Percentiles rank a stretch among this genome's conserved stretches.
phyloP scores from a whole-genome alignment of 2,329 filamentous ascomycete genomes.

The Amesomyces nigricolor region DNA sequence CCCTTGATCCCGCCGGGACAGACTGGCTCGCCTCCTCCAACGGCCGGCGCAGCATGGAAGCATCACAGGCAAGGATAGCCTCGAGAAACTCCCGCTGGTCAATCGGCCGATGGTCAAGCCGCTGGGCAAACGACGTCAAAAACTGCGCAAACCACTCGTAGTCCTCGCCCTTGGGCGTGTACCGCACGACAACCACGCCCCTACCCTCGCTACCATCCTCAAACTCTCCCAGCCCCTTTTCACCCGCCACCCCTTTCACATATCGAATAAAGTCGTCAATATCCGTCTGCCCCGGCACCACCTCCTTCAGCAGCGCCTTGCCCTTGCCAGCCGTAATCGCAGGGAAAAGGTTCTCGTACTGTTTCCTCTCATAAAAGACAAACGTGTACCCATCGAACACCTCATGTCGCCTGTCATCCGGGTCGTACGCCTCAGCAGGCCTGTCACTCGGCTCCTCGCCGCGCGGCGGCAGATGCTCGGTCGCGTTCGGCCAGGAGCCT shows the following conservation, averaged over 20 bases:
- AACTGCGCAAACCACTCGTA: conserved; percentile 65
- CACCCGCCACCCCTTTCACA: conserved; percentile 67
- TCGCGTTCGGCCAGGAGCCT: conserved; percentile 68
- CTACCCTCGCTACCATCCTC: conserved; percentile 58
- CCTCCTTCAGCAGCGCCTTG: conserved; percentile 66
- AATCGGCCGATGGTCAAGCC: conserved; percentile 74
- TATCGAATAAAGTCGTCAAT: conserved; percentile 72
- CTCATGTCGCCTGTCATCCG: conserved; percentile 58
- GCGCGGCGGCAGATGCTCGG: conserved; percentile 64
- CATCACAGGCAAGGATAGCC: conserved; percentile 76
- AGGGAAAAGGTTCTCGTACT: conserved; percentile 69
- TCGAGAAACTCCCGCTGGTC: conserved; percentile 90
- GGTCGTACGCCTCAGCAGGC: conserved; percentile 63
- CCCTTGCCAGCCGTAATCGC: conserved; percentile 75
- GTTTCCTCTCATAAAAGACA: conserved; percentile 70
- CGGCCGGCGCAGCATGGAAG: conserved; percentile 62
- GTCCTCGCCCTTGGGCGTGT: conserved; percentile 52
- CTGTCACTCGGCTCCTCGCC: conserved; percentile 70
- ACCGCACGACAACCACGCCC: conserved; percentile 74
- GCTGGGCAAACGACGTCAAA: conserved; percentile 61
- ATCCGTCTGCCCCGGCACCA: conserved; percentile 57
- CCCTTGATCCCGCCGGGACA: conserved; percentile 18
- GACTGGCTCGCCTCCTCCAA: conserved; percentile 48
- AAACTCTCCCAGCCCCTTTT: conserved; percentile 63
- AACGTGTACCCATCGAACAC: conserved; percentile 87